These are phyloP conservation scores for Tricharina praecox DNA, from an alignment of 495 filamentous ascomycete species.

Conservation along the genomic window DNA sequence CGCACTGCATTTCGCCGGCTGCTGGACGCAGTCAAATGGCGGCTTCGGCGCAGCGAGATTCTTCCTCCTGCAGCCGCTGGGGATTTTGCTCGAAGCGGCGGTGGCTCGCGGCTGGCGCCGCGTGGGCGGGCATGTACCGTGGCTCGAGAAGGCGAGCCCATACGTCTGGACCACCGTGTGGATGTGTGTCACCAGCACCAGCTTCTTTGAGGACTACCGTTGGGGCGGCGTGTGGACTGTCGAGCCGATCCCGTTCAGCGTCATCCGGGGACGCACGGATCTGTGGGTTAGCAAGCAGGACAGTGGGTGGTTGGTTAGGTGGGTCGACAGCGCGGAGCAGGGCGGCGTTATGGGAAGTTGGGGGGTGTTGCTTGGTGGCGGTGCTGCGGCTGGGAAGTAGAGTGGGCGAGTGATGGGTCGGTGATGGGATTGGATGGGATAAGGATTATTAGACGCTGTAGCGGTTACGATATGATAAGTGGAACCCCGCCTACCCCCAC, in stretches of 20 bases:
- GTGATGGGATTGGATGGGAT: too few species aligned
- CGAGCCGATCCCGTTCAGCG: slow-evolving; percentile 14
- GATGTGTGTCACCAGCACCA: slow-evolving; percentile 6
- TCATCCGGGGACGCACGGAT: neutral
- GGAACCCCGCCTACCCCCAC: too few species aligned
- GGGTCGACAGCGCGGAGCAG: neutral
- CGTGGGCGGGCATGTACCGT: neutral
- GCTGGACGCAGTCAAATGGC: slow-evolving; percentile 9
- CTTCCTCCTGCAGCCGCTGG: slow-evolving; percentile 18
- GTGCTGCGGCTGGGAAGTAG: too few species aligned
- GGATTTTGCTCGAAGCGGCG: slow-evolving; percentile 7
- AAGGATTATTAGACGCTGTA: too few species aligned
- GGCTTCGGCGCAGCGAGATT: slow-evolving; percentile 12
- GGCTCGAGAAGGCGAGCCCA: neutral
- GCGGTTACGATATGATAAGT: too few species aligned
- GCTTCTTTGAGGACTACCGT: slow-evolving; percentile 18
- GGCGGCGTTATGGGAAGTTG: neutral
- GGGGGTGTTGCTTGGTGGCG: too few species aligned
- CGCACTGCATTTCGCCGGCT: slow-evolving; percentile 12
- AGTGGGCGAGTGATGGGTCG: too few species aligned
- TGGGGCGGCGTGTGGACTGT: slow-evolving; percentile 15
- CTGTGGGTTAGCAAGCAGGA: neutral
- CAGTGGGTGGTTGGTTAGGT: neutral
- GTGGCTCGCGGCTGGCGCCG: slow-evolving; percentile 5
- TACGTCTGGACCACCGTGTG: slow-evolving; percentile 14